A percentile compares a stretch with the other conserved stretches of the same genome.
Conservation (phyloP, 352 stramenopile genomes). For the Globisporangium viniferum region DNA sequence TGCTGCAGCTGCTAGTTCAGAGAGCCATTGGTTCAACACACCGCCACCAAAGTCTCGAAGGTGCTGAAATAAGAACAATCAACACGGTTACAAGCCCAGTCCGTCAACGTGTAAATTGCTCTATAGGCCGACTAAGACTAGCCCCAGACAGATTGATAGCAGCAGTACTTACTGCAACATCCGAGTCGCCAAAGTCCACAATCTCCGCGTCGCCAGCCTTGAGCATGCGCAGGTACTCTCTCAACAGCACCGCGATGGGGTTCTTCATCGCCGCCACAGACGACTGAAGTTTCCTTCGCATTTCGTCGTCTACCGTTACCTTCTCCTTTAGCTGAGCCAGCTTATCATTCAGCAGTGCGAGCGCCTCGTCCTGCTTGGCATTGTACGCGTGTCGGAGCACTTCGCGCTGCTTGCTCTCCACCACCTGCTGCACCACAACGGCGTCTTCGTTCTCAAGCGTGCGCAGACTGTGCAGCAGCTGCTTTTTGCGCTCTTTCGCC, state of each 20-base stretch:
- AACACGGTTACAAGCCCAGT: too few relatives aligned
- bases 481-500: slow-evolving; percentile 22
- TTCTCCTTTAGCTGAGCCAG: slow-evolving; percentile 13
- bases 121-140: too few relatives aligned
- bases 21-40: slow-evolving; percentile 22
- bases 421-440: not conserved
- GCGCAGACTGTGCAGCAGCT: slow-evolving; percentile 24
- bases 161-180: slow-evolving; percentile 26
- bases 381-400: slow-evolving; percentile 28
- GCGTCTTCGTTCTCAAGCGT: slow-evolving; percentile 28
- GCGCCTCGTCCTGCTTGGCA: slow-evolving; percentile 14
- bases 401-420: slow-evolving; percentile 30
- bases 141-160: not conserved
- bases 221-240: slow-evolving; percentile 34
- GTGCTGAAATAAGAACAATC: slow-evolving; percentile 21
- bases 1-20: slow-evolving; percentile 14
- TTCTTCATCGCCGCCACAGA: slow-evolving; percentile 10
- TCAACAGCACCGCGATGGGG: slow-evolving; percentile 32
- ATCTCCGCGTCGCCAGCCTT: slow-evolving; percentile 23
- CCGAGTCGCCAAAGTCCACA: slow-evolving; percentile 40
- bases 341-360: not conserved
- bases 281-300: not conserved
- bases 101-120: too few relatives aligned
- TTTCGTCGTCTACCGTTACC: not conserved
- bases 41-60: slow-evolving; percentile 29